Evolutionary conservation across 331 rosid genomes (phyloP).

Genomic region (Spiraea crenata): DNA sequence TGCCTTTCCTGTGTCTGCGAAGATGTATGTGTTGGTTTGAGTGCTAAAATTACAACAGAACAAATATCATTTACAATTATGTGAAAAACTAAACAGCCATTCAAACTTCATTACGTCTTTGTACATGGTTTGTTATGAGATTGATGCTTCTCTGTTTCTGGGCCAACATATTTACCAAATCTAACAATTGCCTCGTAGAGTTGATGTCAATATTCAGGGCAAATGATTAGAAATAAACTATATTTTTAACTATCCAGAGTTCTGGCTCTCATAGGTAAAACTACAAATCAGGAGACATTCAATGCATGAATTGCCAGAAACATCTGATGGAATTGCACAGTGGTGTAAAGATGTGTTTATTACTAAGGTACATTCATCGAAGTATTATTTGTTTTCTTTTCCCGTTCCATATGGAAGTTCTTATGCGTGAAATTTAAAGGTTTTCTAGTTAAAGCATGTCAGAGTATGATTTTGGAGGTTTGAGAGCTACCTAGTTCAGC

Average conservation of each 20-base stretch:
- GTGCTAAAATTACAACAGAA: not conserved
- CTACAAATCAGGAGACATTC: slow-evolving; percentile 64
- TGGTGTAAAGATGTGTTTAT: slow-evolving; percentile 81
- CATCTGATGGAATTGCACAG: slow-evolving; percentile 64
- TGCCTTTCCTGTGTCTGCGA: not conserved
- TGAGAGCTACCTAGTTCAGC: not conserved
- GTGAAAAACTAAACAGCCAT: not conserved
- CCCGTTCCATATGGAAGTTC: not conserved
- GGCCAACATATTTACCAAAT: not conserved
- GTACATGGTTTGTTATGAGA: not conserved
- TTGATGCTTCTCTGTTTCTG: not conserved
- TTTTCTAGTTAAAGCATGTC: too few relatives aligned
- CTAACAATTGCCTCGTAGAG: not conserved
- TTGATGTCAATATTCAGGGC: not conserved
- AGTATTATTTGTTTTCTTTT: not conserved
- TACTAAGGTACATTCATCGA: slow-evolving; percentile 49
- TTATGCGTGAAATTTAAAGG: not conserved
- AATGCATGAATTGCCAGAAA: slow-evolving; percentile 73
- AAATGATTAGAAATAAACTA: not conserved
- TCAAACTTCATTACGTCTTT: not conserved
- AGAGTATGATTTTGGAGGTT: not conserved
- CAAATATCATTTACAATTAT: not conserved
- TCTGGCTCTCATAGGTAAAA: slow-evolving; percentile 47
- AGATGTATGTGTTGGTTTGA: not conserved
- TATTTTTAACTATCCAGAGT: not conserved